These are phyloP conservation scores for Hansenula lynferdii DNA, from an alignment of 1,139 yeast species.

Conservation along the genomic window DNA sequence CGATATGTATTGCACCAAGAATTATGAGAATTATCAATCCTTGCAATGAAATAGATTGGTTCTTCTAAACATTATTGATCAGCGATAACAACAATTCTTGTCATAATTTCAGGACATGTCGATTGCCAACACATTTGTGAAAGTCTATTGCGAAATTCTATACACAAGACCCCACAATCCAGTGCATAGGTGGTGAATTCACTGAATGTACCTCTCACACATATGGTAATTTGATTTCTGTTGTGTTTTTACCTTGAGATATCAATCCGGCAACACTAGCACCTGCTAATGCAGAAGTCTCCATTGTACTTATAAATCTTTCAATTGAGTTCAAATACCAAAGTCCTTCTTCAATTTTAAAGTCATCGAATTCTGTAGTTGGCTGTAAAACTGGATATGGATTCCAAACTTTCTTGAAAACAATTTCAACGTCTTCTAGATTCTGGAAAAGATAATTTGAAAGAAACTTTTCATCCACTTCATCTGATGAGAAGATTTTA, in stretches of 20 bases:
- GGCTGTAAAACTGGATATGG: conserved; percentile 33
- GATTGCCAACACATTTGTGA: too few relatives aligned
- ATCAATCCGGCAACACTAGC: conserved; percentile 36
- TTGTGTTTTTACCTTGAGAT: conserved; percentile 13
- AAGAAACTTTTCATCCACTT: conserved; percentile 20
- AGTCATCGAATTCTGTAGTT: conserved; percentile 19
- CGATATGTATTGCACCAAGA: too few relatives aligned
- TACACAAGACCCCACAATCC: too few relatives aligned
- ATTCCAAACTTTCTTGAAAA: conserved; percentile 30
- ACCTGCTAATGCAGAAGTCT: conserved; percentile 42
- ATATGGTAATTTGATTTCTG: conserved; percentile 4
- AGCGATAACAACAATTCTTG: too few relatives aligned
- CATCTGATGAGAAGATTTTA: conserved; percentile 33
- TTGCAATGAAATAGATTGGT: too few relatives aligned
- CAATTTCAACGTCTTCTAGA: conserved; percentile 17
- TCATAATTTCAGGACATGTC: too few relatives aligned
- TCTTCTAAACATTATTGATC: too few relatives aligned
- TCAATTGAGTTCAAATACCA: conserved; percentile 41
- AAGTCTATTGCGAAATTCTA: too few relatives aligned
- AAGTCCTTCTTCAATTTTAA: conserved; percentile 25
- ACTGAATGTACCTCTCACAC: neutral
- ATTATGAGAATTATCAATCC: too few relatives aligned
- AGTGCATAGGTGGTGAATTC: too few relatives aligned
- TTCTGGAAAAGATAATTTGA: conserved; percentile 21
- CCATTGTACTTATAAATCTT: conserved; percentile 42